Conservation (phyloP, 441 rosid species). For the Brassica balearica region DNA sequence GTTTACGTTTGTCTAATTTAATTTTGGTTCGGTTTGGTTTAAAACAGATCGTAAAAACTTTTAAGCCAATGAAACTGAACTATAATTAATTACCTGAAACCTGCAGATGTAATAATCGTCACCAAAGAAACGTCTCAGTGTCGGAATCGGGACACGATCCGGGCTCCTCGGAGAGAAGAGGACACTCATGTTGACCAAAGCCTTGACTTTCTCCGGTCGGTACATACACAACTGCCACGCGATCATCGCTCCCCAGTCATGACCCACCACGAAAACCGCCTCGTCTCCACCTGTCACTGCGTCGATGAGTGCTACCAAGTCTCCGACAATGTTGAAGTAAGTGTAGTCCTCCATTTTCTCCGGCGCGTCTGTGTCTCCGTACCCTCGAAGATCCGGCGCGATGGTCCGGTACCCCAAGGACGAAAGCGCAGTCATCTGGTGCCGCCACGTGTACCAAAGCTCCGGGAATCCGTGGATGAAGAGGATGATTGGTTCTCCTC, state of each 20-base stretch:
- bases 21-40: not conserved
- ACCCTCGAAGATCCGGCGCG: conserved; percentile 86
- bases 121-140: conserved; percentile 30
- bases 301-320: conserved; percentile 62
- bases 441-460: conserved; percentile 87
- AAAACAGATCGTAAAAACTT: not conserved
- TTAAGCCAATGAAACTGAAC: not conserved
- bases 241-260: conserved; percentile 50
- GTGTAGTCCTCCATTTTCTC: conserved; percentile 51
- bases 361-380: conserved; percentile 79
- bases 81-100: conserved; percentile 35
- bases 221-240: conserved; percentile 46
- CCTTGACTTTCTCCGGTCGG: conserved; percentile 46
- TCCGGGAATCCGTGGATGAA: conserved; percentile 83
- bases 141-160: conserved; percentile 36
- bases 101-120: conserved; percentile 48
- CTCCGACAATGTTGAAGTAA: conserved; percentile 61
- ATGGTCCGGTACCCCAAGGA: conserved; percentile 73
- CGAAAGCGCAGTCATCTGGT: conserved; percentile 69
- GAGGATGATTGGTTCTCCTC: conserved; percentile 54
- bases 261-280: conserved; percentile 48
- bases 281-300: conserved; percentile 34
- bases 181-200: conserved; percentile 43
- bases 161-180: conserved; percentile 36
- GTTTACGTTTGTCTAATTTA: not conserved